phyloP scores from a whole-genome alignment of 2,329 filamentous ascomycete genomes.

The Thermothelomyces thermophilus region DNA sequence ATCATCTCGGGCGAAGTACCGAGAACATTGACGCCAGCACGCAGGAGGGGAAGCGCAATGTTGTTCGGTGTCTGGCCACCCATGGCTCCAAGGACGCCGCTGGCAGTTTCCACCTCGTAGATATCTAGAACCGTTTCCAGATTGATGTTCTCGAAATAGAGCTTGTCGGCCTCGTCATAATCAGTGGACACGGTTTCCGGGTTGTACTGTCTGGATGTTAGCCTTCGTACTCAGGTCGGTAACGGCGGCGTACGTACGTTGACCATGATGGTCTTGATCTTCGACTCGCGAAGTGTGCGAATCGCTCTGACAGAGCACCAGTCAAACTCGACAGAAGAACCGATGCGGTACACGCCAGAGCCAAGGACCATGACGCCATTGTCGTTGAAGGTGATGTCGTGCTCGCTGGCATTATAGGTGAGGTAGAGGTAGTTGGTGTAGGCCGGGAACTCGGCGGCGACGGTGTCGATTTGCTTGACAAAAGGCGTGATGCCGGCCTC shows the following conservation, averaged over 20 bases:
- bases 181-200: slow-evolving; percentile 87
- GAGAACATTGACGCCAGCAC: slow-evolving; percentile 83
- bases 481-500: slow-evolving; percentile 81
- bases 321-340: slow-evolving; percentile 96
- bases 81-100: slow-evolving; percentile 88
- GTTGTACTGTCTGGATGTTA: slow-evolving; percentile 49
- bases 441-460: slow-evolving; percentile 92
- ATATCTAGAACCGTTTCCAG: slow-evolving; percentile 88
- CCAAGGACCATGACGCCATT: slow-evolving; percentile 94
- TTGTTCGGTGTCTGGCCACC: slow-evolving; percentile 98
- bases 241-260: slow-evolving; percentile 40
- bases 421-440: slow-evolving; percentile 94
- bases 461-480: slow-evolving; percentile 98
- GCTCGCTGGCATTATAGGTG: slow-evolving; percentile 86
- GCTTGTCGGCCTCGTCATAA: slow-evolving; percentile 85
- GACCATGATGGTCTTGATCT: slow-evolving; percentile 93
- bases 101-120: slow-evolving; percentile 77
- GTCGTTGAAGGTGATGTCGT: slow-evolving; percentile 79
- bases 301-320: slow-evolving; percentile 97
- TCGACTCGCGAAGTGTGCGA: slow-evolving; percentile 74
- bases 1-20: slow-evolving; percentile 99
- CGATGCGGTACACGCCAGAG: slow-evolving; percentile 93
- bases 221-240: not conserved
- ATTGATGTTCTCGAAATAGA: slow-evolving; percentile 96
- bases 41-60: slow-evolving; percentile 83